Conservation (phyloP, 768 basidiomycete species). For the Suillus americanus region DNA sequence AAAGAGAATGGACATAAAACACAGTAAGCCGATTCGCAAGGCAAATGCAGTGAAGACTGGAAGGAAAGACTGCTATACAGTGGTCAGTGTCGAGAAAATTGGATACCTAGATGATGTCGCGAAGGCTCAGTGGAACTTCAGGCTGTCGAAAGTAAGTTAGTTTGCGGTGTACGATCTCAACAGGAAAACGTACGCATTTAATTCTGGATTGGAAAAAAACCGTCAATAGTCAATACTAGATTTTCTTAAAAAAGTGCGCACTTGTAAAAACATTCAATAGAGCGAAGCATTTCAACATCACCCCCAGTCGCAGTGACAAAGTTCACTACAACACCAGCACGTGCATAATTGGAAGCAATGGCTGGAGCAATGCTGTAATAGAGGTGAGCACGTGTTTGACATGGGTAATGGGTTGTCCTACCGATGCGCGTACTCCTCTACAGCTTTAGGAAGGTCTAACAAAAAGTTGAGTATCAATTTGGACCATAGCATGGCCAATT, state of each 20-base stretch:
- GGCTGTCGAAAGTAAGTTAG: constrained; percentile 48
- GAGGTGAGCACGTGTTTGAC: constrained; percentile 10
- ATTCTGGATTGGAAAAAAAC: constrained; percentile 46
- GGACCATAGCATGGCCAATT: not conserved
- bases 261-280: constrained; percentile 99
- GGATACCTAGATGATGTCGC: constrained; percentile 75
- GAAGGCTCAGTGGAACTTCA: constrained; percentile 88
- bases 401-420: constrained; percentile 30
- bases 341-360: constrained; percentile 77
- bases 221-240: constrained; percentile 2
- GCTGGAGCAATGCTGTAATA: constrained; percentile 74
- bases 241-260: constrained; percentile 38
- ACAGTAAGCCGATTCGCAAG: constrained; percentile 17
- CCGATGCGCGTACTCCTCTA: constrained; percentile 98
- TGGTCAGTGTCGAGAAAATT: constrained; percentile 43
- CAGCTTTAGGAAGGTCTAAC: constrained; percentile 86
- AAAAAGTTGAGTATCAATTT: constrained; percentile 10
- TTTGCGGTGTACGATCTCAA: not conserved
- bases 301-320: constrained; percentile 97
- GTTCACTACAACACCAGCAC: constrained; percentile 92
- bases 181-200: constrained; percentile 73
- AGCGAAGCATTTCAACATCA: constrained; percentile 97
- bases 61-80: constrained; percentile 61
- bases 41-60: constrained; percentile 8
- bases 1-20: constrained; percentile 8